Evolutionary conservation across 345 rosid genomes (phyloP), one percentile per base, ranked within the genome.

Genomic region (Eucalyptus regnans): DNA sequence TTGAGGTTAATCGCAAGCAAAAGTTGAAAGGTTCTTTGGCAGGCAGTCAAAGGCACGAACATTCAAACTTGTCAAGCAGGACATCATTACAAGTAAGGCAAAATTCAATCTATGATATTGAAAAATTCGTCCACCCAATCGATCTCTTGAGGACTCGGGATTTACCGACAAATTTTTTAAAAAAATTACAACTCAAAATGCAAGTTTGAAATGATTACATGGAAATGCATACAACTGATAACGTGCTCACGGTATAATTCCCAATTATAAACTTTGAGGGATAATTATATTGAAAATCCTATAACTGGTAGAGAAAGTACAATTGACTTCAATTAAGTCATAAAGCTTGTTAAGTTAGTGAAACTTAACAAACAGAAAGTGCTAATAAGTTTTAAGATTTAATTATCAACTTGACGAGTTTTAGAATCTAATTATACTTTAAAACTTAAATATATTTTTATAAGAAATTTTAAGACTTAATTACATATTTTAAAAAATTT

Each of bases 231-330:
- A 5, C 64, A 58, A 58, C 64, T 4, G 0, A 5, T 58, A 25
- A 0, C 0, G 15, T 5, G 11, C 0, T 60, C 2, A 12, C 1
- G 1, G 0, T 12, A 27, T 0, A 60, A 27, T 60, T 60, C 66
- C 8, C 0, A 0, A 0, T 7, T 52, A 52, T 52, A 52, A 7
- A 52, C 0, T 52, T 17, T 52, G 4, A 0, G 9, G 1, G 56
- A 52, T 52, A 0, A 52, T 52, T 52, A 0, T 0, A 52, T 0
- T 17, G 2, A 52, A 52, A 17, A 0, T 52, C 0, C 0, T 52
- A 17, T 1, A 51, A 51, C 1, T 51, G 17, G 0, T 17, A 1
- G 0, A 0, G 14, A 58, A 60, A 60, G 0, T 23, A 0, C 0
- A 51, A 51, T 37, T 37, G 41, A 37, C 41, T 37, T 37, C 3